Base-by-base conservation (phyloP, 2,329 filamentous ascomycete genomes). In the Zymoseptoria pseudotritici region DNA sequence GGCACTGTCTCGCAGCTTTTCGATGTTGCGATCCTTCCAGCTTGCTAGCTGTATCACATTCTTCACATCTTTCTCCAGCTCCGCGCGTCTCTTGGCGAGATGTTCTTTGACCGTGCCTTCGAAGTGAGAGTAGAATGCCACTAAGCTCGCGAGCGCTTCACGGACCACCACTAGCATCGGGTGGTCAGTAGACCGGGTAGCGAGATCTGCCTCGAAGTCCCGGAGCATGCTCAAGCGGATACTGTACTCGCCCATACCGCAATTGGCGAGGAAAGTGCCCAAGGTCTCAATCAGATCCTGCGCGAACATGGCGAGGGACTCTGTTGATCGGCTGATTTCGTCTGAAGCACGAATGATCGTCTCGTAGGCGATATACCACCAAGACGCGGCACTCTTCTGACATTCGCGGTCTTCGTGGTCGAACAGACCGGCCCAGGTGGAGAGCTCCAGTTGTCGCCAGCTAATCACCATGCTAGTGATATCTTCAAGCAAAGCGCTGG, bases 1-100 rank as follows among this genome's bases (percentile, higher is more conserved):
- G 1, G 94, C 91, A 73, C 93, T 97, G 70, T 97, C 91, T 65
- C 87, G 85, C 17, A 99, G 78, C 0, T 91, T 90, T 54, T 88
- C 87, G 63, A 99, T 95, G 69, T 97, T 99, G 21, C 90, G 96
- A 67, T 99, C 94, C 73, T 96, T 97, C 95, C 95, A 99, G 74
- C 91, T 97, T 7, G 92, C 91, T 67, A 99, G 79, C 56, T 96
- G 85, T 17, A 99, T 83, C n/a, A 97, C 86, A 67, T 97, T 90
- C 72, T 89, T 93, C 82, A 97, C 90, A 59, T 91, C 86, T 75
- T 91, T 96, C 73, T 97, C 93, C n/a, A 97, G 81, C 0, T 82
- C 80, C 6, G 80, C 78, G 58, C 91, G 85, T n/a, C 87, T 89
- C 52, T 83, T 84, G 20, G 77, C 77, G 42, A 97, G 81, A 1